A percentile compares a stretch with the other conserved stretches of the same genome.
Conservation (phyloP, 306 rosid genomes). For the Lathyrus tuberosus region DNA sequence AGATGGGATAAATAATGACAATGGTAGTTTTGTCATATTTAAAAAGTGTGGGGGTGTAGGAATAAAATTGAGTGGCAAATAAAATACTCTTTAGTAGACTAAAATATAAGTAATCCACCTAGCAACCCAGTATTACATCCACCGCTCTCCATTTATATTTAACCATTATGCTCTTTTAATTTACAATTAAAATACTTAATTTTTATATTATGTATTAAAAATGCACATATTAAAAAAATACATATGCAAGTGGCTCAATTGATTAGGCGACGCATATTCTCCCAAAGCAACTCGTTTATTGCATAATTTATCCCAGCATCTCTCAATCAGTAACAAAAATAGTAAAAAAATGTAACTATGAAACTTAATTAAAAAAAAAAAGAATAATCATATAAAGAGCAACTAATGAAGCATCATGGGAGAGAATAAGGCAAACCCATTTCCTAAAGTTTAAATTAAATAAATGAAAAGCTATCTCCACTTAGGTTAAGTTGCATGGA, state of each 20-base stretch:
- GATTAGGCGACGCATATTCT: conserved; percentile 40
- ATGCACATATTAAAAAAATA: too few species aligned
- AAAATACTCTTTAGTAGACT: too few species aligned
- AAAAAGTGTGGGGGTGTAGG: too few species aligned
- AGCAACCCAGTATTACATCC: too few species aligned
- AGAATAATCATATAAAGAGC: conserved; percentile 43
- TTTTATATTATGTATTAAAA: too few species aligned
- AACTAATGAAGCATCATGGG: conserved; percentile 58
- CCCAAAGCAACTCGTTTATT: conserved; percentile 35
- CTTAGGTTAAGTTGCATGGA: conserved; percentile 76
- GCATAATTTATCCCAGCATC: conserved; percentile 42
- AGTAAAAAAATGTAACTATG: conserved; percentile 30
- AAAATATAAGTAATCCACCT: too few species aligned
- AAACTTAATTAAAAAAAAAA: conserved; percentile 8
- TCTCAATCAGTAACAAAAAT: not conserved
- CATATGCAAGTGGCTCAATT: conserved; percentile 37
- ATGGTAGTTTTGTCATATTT: too few species aligned
- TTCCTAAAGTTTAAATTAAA: conserved; percentile 61
- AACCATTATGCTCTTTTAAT: too few species aligned
- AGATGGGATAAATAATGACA: too few species aligned
- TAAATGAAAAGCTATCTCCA: conserved; percentile 71
- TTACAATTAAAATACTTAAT: too few species aligned
- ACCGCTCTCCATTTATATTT: too few species aligned
- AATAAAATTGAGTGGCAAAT: too few species aligned
- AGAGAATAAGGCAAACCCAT: conserved; percentile 62